Base-by-base conservation (phyloP, 306 rosid species). In the Benincasa hispida region DNA sequence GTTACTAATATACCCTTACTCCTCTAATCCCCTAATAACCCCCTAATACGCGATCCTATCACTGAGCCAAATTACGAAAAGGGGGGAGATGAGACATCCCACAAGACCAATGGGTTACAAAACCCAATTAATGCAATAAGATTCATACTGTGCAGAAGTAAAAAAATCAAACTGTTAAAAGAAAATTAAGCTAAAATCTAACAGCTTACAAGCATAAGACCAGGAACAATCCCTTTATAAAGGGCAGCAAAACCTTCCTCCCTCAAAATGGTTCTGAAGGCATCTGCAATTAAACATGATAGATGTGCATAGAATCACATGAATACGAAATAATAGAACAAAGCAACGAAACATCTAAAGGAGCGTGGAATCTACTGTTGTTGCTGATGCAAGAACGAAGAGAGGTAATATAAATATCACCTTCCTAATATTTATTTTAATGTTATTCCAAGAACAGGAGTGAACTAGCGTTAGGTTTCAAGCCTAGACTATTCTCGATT, bases 161-260 rank as follows among this genome's bases (percentile, higher is more conserved):
- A 15, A 28, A 72, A 2, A 50, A 28, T 28, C 28, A 51, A 19
- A 72, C 42, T 65, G 17, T 32, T 15, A 25, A 37, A 56, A 62
- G 65, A 45, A 65, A 57, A 21, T 12, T 60, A 51, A 79, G 27
- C 79, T 77, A 60, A 72, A 63, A 53, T 79, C 74, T 74, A 86
- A 79, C 61, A 85, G 83, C 83, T 72, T 88, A 92, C 97, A 89
- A 92, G 95, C 81, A 94, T 84, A 74, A 92, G 91, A 76, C 95
- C 86, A 79, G 96, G 99, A 86, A 85, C 84, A 76, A 94, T 86
- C 77, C 99, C 98, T 79, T 81, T 89, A 84, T 92, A 94, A 58
- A 92, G 92, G 47, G 98, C 97, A 63, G 83, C 77, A 84, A 83
- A 88, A 55, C 99, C 97, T 85, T 88, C 92, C 77, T 92, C 99